Conservation (phyloP, 1,284 basidiomycete genomes). For the Ustilago nuda region DNA sequence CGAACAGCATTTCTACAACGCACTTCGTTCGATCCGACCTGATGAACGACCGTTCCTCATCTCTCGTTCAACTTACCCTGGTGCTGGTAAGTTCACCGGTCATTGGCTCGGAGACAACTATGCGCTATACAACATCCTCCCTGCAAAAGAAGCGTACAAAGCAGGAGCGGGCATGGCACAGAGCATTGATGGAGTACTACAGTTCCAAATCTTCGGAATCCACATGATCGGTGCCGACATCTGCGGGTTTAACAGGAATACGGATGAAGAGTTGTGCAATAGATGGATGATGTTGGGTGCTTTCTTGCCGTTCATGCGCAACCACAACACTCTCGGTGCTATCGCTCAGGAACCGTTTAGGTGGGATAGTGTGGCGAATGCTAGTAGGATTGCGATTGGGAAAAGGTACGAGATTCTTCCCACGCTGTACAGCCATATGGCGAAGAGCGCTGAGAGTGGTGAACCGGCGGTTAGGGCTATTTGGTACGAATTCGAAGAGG, state of each 20-base stretch:
- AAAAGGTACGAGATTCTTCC: conserved; percentile 54
- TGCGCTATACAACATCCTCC: conserved; percentile 74
- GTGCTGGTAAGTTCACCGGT: conserved; percentile 47
- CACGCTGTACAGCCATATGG: conserved; percentile 47
- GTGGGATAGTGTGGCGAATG: conserved; percentile 54
- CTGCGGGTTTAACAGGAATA: conserved; percentile 72
- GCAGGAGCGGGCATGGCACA: conserved; percentile 70
- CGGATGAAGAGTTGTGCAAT: conserved; percentile 79
- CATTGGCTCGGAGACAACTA: conserved; percentile 77
- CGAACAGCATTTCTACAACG: conserved; percentile 47
- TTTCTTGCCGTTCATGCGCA: conserved; percentile 51
- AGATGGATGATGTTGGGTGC: conserved; percentile 55
- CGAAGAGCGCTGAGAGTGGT: conserved; percentile 22
- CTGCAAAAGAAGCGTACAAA: conserved; percentile 41
- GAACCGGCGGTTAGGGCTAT: conserved; percentile 46
- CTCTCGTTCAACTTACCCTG: conserved; percentile 54
- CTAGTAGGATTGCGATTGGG: conserved; percentile 43
- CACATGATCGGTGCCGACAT: conserved; percentile 53
- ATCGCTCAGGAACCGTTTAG: conserved; percentile 57
- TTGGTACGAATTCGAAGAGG: conserved; percentile 55
- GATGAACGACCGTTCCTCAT: conserved; percentile 57
- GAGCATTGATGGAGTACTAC: conserved; percentile 77
- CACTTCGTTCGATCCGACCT: conserved; percentile 41
- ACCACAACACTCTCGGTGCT: conserved; percentile 52
- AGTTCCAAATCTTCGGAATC: conserved; percentile 75